Conservation (phyloP, 495 filamentous ascomycete species). For the Trichoderma orchidacearum region DNA sequence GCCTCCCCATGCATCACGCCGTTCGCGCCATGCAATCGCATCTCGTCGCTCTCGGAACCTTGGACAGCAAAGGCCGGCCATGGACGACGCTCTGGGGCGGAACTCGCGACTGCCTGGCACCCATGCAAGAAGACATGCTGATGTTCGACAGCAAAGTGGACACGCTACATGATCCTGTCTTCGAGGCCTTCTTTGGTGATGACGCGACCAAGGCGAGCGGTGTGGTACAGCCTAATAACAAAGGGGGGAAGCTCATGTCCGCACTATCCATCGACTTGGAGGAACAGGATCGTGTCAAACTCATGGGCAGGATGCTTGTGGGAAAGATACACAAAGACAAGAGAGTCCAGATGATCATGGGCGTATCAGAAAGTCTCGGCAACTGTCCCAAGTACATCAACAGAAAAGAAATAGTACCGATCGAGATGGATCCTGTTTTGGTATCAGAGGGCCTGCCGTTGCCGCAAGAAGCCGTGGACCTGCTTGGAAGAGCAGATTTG, state of each 20-base stretch:
- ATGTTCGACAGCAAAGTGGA: constrained; percentile 47
- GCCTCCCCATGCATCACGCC: constrained; percentile 37
- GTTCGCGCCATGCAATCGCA: constrained; percentile 42
- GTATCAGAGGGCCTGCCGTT: constrained; percentile 9
- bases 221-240: constrained; percentile 17
- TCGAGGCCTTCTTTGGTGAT: constrained; percentile 29
- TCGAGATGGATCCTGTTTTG: constrained; percentile 21
- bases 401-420: constrained; percentile 46
- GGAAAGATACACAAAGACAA: constrained; percentile 26
- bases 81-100: constrained; percentile 70
- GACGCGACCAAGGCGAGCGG: constrained; percentile 12
- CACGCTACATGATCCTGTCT: constrained; percentile 48
- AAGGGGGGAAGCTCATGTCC: constrained; percentile 32
- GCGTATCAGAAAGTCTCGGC: constrained; percentile 54
- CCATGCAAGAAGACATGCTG: constrained; percentile 41
- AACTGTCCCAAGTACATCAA: constrained; percentile 84
- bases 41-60: constrained; percentile 53
- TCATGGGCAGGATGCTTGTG: constrained; percentile 48
- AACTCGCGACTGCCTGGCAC: constrained; percentile 46
- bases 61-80: constrained; percentile 49
- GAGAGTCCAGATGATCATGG: constrained; percentile 43
- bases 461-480: constrained; percentile 34
- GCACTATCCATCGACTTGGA: constrained; percentile 56
- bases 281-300: constrained; percentile 49
- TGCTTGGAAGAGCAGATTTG: constrained; percentile 53